Conservation (phyloP, 306 rosid species). For the Sicyos baderoa region DNA sequence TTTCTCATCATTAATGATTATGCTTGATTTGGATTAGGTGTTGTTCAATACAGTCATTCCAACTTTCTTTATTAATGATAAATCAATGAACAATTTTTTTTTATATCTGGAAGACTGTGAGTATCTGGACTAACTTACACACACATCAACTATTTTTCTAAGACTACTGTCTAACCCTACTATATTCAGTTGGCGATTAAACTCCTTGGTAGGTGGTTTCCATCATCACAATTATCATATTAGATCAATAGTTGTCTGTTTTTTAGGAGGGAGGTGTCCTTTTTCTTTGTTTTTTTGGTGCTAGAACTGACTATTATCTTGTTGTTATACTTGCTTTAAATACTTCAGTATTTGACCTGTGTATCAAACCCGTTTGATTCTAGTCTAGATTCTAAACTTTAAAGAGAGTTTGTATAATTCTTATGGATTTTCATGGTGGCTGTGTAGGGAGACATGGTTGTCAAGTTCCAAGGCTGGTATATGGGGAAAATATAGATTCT, state of each 20-base stretch:
- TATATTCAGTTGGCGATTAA: too few relatives aligned
- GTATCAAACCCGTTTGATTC: neutral
- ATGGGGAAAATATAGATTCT: conserved; percentile 39
- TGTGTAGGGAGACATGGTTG: conserved; percentile 61
- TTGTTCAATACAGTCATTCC: neutral
- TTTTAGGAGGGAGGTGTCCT: neutral
- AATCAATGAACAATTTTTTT: too few relatives aligned
- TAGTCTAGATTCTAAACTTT: neutral
- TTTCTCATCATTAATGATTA: neutral
- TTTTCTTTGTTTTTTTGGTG: neutral
- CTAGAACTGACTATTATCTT: neutral
- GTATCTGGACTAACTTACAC: too few relatives aligned
- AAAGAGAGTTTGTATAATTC: neutral
- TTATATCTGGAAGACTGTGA: too few relatives aligned
- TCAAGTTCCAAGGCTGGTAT: conserved; percentile 56
- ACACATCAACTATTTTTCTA: too few relatives aligned
- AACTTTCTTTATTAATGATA: neutral
- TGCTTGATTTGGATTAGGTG: neutral
- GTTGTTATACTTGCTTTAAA: neutral
- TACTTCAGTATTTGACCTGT: neutral
- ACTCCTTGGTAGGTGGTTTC: neutral
- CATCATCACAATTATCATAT: neutral
- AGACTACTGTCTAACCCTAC: too few relatives aligned
- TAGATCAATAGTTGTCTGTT: neutral
- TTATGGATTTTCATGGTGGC: neutral